Base-by-base conservation (phyloP, 148 eudicot genomes). In the Fagopyrum esculentum region DNA sequence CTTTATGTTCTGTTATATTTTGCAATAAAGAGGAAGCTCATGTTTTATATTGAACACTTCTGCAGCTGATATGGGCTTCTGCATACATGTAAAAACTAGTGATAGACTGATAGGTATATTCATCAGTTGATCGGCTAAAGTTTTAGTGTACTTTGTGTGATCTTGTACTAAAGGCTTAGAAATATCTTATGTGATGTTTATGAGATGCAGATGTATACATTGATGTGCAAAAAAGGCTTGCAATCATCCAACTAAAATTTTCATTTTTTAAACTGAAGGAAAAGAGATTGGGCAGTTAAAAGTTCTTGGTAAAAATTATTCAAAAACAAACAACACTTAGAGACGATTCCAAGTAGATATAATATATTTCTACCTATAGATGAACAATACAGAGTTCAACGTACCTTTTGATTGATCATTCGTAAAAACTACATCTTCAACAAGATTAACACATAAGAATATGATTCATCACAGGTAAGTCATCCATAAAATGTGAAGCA, bases 401-500 rank as follows among this genome's bases (percentile, higher is more conserved):
- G 73, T 96, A 96, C 99, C 84, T 81, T 79, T 87, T 90, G 26
- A 79, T 90, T 90, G 86, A 50, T 96, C 92, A 57, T 82, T 80
- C 77, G 92, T 97, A 78, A 96, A 90, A 77, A 86, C 88, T 57
- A 98, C 98, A 96, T 92, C 90, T 85, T 96, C 99, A 9, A 98
- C 99, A 69, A 90, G 81, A 81, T 88, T 87, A 22, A 35, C 83
- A 81, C 61, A 97, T 90, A 69, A 43, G 71, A 66, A n/a, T 66
- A 66, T 66, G 9, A 40, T 13, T 43, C 19, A 66, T 66, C 6
- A 63, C 13, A n/a, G n/a, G n/a, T n/a, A n/a, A n/a, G n/a, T n/a
- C n/a, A n/a, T n/a, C n/a, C n/a, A n/a, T n/a, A n/a, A n/a, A n/a
- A n/a, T n/a, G n/a, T n/a, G n/a, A n/a, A n/a, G n/a, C n/a, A n/a